Evolutionary conservation across 805 yeast genomes (phyloP).

Genomic region (Candida glaebosa): DNA sequence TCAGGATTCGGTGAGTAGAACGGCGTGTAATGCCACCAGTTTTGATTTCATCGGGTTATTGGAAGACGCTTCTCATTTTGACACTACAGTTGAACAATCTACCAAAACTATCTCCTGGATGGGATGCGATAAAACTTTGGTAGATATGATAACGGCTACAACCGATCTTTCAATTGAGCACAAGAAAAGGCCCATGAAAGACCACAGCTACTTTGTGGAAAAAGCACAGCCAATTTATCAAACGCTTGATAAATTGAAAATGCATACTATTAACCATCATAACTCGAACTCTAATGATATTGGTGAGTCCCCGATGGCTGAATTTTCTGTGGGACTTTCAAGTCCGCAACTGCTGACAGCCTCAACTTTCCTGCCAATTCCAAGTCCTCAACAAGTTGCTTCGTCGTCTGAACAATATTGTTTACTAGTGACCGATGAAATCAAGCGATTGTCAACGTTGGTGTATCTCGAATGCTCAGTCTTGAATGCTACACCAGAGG

Average conservation of each 20-base stretch:
- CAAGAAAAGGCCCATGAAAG: background rate
- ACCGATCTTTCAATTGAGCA: constrained; percentile 28
- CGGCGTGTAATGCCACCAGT: constrained; percentile 25
- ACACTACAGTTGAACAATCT: background rate
- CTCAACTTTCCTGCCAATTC: background rate
- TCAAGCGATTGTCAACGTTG: constrained; percentile 20
- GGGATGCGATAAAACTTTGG: constrained; percentile 26
- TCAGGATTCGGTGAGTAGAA: constrained; percentile 26
- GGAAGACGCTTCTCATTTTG: constrained; percentile 9
- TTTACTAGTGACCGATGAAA: constrained; percentile 24
- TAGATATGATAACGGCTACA: constrained; percentile 25
- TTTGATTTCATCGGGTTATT: constrained; percentile 17
- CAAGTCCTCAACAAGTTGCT: background rate
- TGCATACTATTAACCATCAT: background rate
- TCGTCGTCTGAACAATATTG: constrained; percentile 18
- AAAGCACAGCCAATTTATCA: background rate
- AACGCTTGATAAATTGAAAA: background rate
- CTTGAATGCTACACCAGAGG: constrained; percentile 22
- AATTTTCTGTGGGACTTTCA: background rate
- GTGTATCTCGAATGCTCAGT: constrained; percentile 26
- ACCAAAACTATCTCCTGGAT: constrained; percentile 22
- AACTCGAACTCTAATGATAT: background rate
- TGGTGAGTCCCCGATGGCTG: background rate
- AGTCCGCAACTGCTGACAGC: background rate
- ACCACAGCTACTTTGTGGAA: background rate